Base-by-base conservation (phyloP, 2,329 filamentous ascomycete species). In the Coniochaeta hoffmannii region DNA sequence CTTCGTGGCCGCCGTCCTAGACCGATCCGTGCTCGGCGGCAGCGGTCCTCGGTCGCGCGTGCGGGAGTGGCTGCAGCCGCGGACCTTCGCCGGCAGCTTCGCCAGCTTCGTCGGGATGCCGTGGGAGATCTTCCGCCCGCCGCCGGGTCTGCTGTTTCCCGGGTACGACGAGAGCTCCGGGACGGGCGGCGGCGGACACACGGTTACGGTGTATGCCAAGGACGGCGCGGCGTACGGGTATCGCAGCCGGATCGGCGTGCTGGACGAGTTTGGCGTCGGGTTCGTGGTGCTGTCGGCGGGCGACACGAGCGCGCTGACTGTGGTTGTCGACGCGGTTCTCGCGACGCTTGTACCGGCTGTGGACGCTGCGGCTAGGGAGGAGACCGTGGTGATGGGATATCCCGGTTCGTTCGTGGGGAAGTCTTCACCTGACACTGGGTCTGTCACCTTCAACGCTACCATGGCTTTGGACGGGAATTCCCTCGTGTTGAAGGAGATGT, bases 111-210 rank as follows among this genome's bases (percentile, higher is more conserved):
- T 63, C 30, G 62, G 62, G 1, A 53, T 51, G 55, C 60, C 60
- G 14, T 63, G 62, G 62, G 62, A 63, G 56, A 63, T 63, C 22
- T 63, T 57, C 35, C 58, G 62, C 6, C 62, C 62, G 1, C 51
- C 55, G 1, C 59, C 62, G 1, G n/a, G 50, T 22, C 41, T 60
- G 32, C 15, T 63, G 3, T 63, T 63, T 44, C 56, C 59, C 4
- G 35, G 4, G 15, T 36, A 36, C 12, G 14, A 36, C 35, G 35
- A 36, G 35, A 36, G 35, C 19, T 30, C 52, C 3, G 59, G 14
- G 4, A 53, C 46, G 6, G 53, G 46, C 4, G 57, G 58, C 4
- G 53, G 46, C 4, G 57, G 58, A 5, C 62, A 61, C 54, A 62
- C 57, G 7, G 54, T 62, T 2, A 62, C 58, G 6, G 54, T 63